Evolutionary conservation across 2,329 filamentous ascomycete genomes (phyloP).

Genomic region (Didymella arachidicola): DNA sequence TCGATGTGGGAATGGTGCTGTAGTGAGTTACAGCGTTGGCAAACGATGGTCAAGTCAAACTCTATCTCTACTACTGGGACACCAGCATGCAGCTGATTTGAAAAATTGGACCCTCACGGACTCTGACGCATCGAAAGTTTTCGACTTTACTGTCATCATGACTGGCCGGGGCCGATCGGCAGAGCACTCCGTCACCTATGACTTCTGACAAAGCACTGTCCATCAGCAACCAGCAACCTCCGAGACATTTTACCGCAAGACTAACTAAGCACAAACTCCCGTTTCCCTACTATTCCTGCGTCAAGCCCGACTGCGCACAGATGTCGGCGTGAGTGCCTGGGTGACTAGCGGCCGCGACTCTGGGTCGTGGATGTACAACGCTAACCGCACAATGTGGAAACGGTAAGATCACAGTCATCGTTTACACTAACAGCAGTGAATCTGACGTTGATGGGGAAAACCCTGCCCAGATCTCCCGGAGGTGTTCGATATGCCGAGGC

Average conservation of each 20-base stretch:
- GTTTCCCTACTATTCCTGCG: not conserved
- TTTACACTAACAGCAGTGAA: conserved; percentile 2
- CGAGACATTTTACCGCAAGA: not conserved
- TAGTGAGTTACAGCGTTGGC: not conserved
- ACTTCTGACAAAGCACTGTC: not conserved
- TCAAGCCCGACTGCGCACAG: not conserved
- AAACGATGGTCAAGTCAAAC: not conserved
- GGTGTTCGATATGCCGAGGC: not conserved
- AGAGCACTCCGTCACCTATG: not conserved
- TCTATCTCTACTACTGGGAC: not conserved
- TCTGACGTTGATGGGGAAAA: not conserved
- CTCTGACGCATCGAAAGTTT: not conserved
- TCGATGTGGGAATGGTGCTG: not conserved
- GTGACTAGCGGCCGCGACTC: not conserved
- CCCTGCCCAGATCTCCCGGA: not conserved
- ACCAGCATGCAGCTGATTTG: not conserved
- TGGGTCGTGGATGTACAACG: conserved; percentile 9
- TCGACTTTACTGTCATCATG: not conserved
- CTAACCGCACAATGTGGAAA: conserved; percentile 1
- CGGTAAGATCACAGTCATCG: not conserved
- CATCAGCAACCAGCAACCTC: not conserved
- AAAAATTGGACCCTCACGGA: not conserved
- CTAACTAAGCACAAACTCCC: not conserved
- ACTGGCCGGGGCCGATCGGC: not conserved
- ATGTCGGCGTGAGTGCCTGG: not conserved